Evolutionary conservation across 208 protist genomes (phyloP).

Genomic region (Herpetomonas tarakana): DNA sequence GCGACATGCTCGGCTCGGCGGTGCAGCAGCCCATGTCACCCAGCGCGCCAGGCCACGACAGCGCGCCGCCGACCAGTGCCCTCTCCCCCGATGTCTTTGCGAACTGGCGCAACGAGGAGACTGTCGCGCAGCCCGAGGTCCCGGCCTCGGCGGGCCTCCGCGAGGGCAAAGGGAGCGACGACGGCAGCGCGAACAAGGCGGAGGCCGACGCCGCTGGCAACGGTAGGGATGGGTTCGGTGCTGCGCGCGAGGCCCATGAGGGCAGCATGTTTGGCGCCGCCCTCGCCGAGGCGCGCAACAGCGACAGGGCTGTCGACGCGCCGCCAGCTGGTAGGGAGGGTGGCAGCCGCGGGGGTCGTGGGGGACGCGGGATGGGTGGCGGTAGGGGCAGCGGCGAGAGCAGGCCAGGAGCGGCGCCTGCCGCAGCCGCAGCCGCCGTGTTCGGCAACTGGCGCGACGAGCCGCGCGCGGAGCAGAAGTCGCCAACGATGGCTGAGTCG

Average conservation of each 20-base stretch:
- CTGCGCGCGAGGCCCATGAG: background rate
- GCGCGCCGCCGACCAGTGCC: background rate
- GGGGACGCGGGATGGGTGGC: too few species aligned
- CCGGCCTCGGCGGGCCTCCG: conserved; percentile 12
- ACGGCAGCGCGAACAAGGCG: background rate
- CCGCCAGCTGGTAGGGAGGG: conserved; percentile 1
- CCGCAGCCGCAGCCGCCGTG: conserved; percentile 15
- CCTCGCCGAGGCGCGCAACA: conserved; percentile 22
- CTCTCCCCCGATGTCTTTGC: conserved; percentile 28
- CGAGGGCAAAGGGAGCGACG: conserved; percentile 10
- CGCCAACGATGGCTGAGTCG: background rate
- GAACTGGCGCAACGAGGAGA: conserved; percentile 56
- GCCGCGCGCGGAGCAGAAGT: conserved; percentile 26
- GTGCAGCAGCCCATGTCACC: conserved; percentile 17
- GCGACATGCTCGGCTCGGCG: conserved; percentile 69
- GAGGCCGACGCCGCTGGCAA: too few species aligned
- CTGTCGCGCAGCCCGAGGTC: conserved; percentile 48
- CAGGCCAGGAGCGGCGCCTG: conserved; percentile 7
- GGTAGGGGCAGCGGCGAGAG: background rate
- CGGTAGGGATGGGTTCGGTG: background rate
- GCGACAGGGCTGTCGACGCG: conserved; percentile 21
- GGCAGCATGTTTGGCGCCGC: background rate
- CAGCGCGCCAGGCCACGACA: background rate
- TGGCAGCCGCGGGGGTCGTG: background rate
- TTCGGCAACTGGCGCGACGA: conserved; percentile 73